Evolutionary conservation across 148 eudicot genomes (phyloP), one percentile per base, ranked within the genome.

Genomic region (Chenopodium berlandieri): DNA sequence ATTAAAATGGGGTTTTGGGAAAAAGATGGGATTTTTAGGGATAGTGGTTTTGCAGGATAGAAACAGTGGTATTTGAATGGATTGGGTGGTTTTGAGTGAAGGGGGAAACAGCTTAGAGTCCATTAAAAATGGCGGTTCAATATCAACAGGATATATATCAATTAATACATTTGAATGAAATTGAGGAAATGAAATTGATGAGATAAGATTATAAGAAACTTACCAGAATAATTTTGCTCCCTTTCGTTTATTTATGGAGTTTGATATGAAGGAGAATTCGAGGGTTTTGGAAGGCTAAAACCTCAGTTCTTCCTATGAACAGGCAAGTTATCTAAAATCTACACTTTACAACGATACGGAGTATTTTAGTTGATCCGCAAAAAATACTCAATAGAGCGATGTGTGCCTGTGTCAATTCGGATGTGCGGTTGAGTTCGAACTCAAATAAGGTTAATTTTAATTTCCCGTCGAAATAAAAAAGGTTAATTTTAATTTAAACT

Each of bases 31-130:
- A 31, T 82, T 80, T 78, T 75, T 0, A 37, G 79, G 82, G 23
- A 78, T 84, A 73, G 84, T 73, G 34, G 74, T 25, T 77, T 77
- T 84, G 80, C 71, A 85, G 19, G 97, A 89, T 50, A 91, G 44
- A 27, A 82, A 87, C 50, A 90, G 85, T 67, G 98, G 97, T 30
- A 86, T 58, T 34, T 88, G 77, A 56, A 86, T 67, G n/a, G 89
- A 85, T 66, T 87, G 90, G 58, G 87, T 79, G 30, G 85, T 67
- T 79, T 82, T 90, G 19, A 85, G 86, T 30, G 88, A 84, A 58
- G 84, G 85, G 34, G 83, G 19, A 31, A 86, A 86, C 37, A 91
- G 32, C 31, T 86, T 92, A 67, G 89, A 75, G 44, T 92, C 98
- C 98, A 94, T 94, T 25, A 65, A 16, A 56, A 84, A 40, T 74